Base-by-base conservation (phyloP, 805 yeast genomes). In the Saturnispora silvae region DNA sequence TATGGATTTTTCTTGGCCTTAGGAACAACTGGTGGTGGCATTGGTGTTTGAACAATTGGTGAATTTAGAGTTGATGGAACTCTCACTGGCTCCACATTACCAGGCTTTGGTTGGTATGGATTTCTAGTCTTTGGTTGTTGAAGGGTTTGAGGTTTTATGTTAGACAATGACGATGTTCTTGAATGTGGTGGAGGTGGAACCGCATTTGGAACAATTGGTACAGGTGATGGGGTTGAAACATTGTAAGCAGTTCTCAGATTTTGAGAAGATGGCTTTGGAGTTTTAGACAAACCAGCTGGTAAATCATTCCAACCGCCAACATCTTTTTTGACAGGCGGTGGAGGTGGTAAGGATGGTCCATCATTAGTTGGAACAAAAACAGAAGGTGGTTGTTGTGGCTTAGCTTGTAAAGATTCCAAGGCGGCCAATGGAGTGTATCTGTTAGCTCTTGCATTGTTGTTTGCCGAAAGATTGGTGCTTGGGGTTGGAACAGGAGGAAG, bases 301-400 rank as follows among this genome's bases (percentile, higher is more conserved):
- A 78, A 59, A 50, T 77, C 83, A 48, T 77, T 77, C 84, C 85
- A 77, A 3, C 83, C 84, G 27, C 77, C 82, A 27, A 70, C 70
- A 30, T 72, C 72, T 37, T 56, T 58, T 40, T 65, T 68, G 41
- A 45, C 47, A 19, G 53, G 57, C 9, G 53, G 44, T 17, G 54
- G 53, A 28, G 55, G 54, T 31, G 58, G 57, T 11, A 54, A 40
- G 20, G 54, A 38, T n/a, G n/a, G n/a, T n/a, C n/a, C n/a, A 16
- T 53, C 43, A 8, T 45, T n/a, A 11, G 35, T 31, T 22, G 40
- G 11, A 11, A 35, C 31, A 14, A 14, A 14, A 3, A 13, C 19
- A n/a, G 39, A 20, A 15, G 31, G 15, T 33, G 52, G 56, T 3
- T 38, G 41, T 25, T 49, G 52, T 15, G 31, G 15, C 31, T 52